These are phyloP conservation scores for Lagenidium sp. DNA, from an alignment of 352 stramenopile species.

Conservation along the genomic window DNA sequence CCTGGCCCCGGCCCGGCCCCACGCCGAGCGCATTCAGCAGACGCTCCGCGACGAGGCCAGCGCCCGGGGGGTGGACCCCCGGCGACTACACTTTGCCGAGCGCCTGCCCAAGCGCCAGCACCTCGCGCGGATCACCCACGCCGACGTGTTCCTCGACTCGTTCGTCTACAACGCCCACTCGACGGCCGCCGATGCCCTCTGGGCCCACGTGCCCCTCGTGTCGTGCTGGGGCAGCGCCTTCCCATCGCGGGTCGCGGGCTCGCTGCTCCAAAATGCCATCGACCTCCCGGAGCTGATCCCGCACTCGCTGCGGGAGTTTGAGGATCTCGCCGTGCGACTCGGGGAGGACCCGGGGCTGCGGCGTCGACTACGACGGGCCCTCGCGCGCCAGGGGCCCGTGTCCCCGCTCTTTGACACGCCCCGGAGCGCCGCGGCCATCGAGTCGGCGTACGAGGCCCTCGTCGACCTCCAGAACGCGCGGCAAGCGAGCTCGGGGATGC, in stretches of 20 bases:
- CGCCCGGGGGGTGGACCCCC: slow-evolving; percentile 43
- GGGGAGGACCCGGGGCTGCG: slow-evolving; percentile 16
- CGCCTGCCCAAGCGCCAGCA: slow-evolving; percentile 59
- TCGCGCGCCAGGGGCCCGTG: slow-evolving; percentile 20
- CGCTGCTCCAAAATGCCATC: slow-evolving; percentile 36
- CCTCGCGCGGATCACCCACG: slow-evolving; percentile 61
- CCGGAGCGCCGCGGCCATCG: slow-evolving; percentile 45
- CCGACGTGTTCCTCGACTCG: slow-evolving; percentile 94
- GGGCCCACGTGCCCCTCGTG: slow-evolving; percentile 83
- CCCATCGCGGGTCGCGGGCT: slow-evolving; percentile 55
- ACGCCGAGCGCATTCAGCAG: slow-evolving; percentile 15
- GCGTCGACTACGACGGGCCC: slow-evolving; percentile 13
- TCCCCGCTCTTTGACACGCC: slow-evolving; percentile 71
- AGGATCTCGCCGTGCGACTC: slow-evolving; percentile 47
- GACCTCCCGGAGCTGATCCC: slow-evolving; percentile 21
- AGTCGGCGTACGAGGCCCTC: slow-evolving; percentile 58
- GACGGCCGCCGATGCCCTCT: slow-evolving; percentile 88
- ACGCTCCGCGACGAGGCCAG: slow-evolving; percentile 53
- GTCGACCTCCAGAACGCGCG: slow-evolving; percentile 44
- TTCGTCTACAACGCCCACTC: slow-evolving; percentile 95
- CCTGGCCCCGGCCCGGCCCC: slow-evolving; percentile 24
- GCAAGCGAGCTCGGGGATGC: too few relatives aligned
- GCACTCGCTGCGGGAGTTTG: slow-evolving; percentile 61
- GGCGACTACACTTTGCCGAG: slow-evolving; percentile 64
- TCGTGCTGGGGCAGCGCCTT: slow-evolving; percentile 76